Conservation (phyloP, 306 rosid species). For the Trifolium fragiferum region DNA sequence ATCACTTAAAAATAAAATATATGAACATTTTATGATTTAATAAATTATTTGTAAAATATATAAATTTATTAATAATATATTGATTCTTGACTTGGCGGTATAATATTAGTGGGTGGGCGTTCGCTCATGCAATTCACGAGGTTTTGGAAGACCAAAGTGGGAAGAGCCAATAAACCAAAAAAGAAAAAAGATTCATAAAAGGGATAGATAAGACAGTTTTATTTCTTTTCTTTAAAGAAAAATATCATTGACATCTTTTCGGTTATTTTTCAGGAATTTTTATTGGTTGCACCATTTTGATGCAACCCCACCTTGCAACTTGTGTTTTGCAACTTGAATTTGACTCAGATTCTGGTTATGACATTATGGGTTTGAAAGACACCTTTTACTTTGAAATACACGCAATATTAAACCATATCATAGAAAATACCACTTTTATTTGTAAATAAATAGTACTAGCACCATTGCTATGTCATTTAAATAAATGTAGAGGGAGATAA, state of each 20-base stretch:
- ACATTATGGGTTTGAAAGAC: constrained; percentile 48
- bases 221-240: background rate
- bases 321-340: constrained; percentile 45
- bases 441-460: too few species aligned
- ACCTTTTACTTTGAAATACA: constrained; percentile 41
- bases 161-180: constrained; percentile 43
- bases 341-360: constrained; percentile 40
- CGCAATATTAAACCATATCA: constrained; percentile 24
- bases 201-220: constrained; percentile 29
- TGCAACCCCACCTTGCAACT: constrained; percentile 49
- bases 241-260: constrained; percentile 38
- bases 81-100: constrained; percentile 45
- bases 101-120: constrained; percentile 38
- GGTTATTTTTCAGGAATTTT: constrained; percentile 34
- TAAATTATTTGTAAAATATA: background rate
- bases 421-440: background rate
- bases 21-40: background rate
- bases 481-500: background rate
- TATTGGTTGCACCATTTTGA: constrained; percentile 46
- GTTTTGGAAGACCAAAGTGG: constrained; percentile 44
- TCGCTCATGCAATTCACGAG: constrained; percentile 51
- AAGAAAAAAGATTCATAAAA: constrained; percentile 40
- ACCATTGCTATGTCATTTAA: background rate
- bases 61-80: background rate
- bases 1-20: background rate